A percentile compares a stretch with the other conserved stretches of the same genome.
phyloP scores from a whole-genome alignment of 1,284 basidiomycete species.

The Rhodotorula sp. region DNA sequence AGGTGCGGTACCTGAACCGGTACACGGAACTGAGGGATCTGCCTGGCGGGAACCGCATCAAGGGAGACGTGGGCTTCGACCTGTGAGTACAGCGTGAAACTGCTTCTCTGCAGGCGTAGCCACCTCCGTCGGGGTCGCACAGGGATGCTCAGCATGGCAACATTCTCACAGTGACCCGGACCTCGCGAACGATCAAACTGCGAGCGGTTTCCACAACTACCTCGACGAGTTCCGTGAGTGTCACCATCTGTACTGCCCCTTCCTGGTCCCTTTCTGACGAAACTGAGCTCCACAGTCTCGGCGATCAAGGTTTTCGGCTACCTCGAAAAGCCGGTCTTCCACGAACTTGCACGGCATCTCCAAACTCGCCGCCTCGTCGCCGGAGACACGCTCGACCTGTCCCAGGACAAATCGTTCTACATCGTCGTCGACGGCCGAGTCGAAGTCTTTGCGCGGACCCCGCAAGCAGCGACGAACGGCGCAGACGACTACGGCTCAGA shows the following conservation, averaged over 20 bases:
- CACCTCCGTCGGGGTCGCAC: not conserved
- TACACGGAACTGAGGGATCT: slow-evolving; percentile 77
- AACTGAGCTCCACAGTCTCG: slow-evolving; percentile 55
- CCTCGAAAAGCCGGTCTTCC: slow-evolving; percentile 91
- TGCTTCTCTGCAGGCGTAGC: slow-evolving; percentile 19
- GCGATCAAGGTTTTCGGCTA: slow-evolving; percentile 94
- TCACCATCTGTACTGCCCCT: not conserved
- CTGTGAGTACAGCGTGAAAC: slow-evolving; percentile 22
- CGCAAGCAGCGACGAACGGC: slow-evolving; percentile 2
- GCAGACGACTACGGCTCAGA: slow-evolving; percentile 47
- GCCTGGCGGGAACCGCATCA: slow-evolving; percentile 52
- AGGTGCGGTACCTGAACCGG: slow-evolving; percentile 41
- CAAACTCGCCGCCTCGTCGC: slow-evolving; percentile 88
- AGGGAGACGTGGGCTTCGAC: slow-evolving; percentile 23
- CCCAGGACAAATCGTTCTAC: slow-evolving; percentile 87
- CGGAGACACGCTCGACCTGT: slow-evolving; percentile 83
- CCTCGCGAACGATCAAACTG: slow-evolving; percentile 70
- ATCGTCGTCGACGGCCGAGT: slow-evolving; percentile 85
- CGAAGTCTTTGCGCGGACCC: slow-evolving; percentile 65
- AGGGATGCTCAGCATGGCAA: not conserved
- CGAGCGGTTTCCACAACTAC: slow-evolving; percentile 82
- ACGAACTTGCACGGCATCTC: slow-evolving; percentile 86
- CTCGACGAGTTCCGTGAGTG: slow-evolving; percentile 73
- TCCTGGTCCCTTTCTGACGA: not conserved
- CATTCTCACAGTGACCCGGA: slow-evolving; percentile 65